Evolutionary conservation across 2,329 filamentous ascomycete genomes (phyloP).

Genomic region (Akanthomyces dipterigenus): DNA sequence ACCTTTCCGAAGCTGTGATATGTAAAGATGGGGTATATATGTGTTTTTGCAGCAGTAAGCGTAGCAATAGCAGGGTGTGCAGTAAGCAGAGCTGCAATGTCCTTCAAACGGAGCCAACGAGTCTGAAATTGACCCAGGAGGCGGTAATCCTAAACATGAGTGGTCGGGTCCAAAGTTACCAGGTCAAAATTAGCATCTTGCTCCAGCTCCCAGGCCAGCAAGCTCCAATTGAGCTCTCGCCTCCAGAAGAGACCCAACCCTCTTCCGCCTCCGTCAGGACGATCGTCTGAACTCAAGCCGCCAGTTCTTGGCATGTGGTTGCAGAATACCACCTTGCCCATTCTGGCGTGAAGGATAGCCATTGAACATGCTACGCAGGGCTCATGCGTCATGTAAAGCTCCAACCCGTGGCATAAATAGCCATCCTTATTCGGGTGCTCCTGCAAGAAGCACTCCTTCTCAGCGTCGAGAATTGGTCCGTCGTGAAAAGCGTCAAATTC

Average conservation of each 20-base stretch:
- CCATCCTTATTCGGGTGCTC: slow-evolving; percentile 66
- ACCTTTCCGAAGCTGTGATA: not conserved
- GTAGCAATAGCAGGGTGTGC: not conserved
- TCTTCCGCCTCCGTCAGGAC: slow-evolving; percentile 47
- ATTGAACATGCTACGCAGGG: slow-evolving; percentile 96
- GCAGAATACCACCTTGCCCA: slow-evolving; percentile 77
- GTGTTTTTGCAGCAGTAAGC: not conserved
- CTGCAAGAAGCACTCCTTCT: slow-evolving; percentile 54
- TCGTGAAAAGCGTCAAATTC: slow-evolving; percentile 61
- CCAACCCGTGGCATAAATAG: slow-evolving; percentile 89
- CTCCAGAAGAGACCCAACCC: slow-evolving; percentile 66
- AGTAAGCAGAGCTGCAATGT: slow-evolving; percentile 14
- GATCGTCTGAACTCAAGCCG: slow-evolving; percentile 72
- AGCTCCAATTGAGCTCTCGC: slow-evolving; percentile 78
- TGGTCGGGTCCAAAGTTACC: slow-evolving; percentile 38
- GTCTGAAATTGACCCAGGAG: slow-evolving; percentile 31
- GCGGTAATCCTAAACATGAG: slow-evolving; percentile 44
- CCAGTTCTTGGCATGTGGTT: slow-evolving; percentile 74
- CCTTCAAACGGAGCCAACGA: slow-evolving; percentile 17
- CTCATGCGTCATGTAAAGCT: slow-evolving; percentile 92
- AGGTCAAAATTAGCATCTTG: slow-evolving; percentile 33
- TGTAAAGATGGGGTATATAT: not conserved
- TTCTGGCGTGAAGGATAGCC: slow-evolving; percentile 90
- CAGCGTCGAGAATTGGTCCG: slow-evolving; percentile 59
- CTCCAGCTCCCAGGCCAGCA: slow-evolving; percentile 73